phyloP scores from a whole-genome alignment of 2,329 filamentous ascomycete species.

The Ophiostoma australiae region DNA sequence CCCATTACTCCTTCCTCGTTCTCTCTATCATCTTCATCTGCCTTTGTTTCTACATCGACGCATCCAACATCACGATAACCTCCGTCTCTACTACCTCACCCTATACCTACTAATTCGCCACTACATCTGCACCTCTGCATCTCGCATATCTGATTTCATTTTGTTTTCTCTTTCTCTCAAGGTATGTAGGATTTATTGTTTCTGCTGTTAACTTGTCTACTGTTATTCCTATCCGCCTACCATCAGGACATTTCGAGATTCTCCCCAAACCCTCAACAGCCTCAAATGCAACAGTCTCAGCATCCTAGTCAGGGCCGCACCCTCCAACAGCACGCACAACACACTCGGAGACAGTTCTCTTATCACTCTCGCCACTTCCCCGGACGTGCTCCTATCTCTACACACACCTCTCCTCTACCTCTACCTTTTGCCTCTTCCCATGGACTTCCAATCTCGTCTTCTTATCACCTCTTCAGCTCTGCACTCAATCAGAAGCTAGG shows the following conservation, averaged over 20 bases:
- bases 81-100: background rate
- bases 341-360: background rate
- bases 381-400: background rate
- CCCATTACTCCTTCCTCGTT: background rate
- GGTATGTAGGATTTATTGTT: background rate
- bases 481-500: background rate
- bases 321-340: background rate
- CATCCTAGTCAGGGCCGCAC: background rate
- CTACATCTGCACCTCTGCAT: background rate
- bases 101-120: background rate
- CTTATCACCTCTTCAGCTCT: constrained; percentile 2
- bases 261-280: background rate
- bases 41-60: background rate
- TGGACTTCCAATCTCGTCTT: background rate
- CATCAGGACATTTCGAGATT: background rate
- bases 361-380: constrained; percentile 4
- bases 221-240: background rate
- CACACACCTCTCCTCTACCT: background rate
- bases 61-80: constrained; percentile 7
- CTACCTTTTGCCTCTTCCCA: background rate
- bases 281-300: background rate
- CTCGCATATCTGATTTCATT: background rate
- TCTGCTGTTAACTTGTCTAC: background rate
- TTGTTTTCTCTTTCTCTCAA: background rate
- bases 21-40: background rate